Conservation (phyloP, 2,329 filamentous ascomycete genomes). For the Fusarium mangiferae region DNA sequence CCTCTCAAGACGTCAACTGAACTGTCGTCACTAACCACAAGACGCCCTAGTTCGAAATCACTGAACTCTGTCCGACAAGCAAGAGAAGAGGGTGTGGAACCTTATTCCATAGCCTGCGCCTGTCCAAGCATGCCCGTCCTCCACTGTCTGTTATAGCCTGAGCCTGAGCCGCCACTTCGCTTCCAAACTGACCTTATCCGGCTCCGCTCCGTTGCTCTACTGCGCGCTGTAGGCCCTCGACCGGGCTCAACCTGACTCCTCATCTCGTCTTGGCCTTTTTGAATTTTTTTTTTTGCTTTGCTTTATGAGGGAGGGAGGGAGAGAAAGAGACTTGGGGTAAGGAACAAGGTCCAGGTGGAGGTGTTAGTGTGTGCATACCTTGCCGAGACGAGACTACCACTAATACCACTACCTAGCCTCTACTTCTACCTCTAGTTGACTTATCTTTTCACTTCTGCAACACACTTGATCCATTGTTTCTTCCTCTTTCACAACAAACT, state of each 20-base stretch:
- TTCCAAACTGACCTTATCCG: constrained; percentile 36
- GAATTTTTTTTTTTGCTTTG: not conserved
- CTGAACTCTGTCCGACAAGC: constrained; percentile 11
- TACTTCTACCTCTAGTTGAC: constrained; percentile 6
- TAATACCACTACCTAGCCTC: not conserved
- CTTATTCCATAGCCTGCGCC: constrained; percentile 33
- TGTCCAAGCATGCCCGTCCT: not conserved
- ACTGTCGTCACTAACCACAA: constrained; percentile 9
- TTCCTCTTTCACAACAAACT: constrained; percentile 33
- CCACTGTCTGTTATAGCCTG: constrained; percentile 1
- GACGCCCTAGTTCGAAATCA: not conserved
- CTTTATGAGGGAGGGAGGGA: not conserved
- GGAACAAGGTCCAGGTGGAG: constrained; percentile 22
- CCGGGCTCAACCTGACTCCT: constrained; percentile 18
- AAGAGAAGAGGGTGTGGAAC: constrained; percentile 42
- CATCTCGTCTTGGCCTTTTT: constrained; percentile 5
- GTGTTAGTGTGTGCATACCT: constrained; percentile 10
- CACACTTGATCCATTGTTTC: constrained; percentile 23
- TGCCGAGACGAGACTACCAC: not conserved
- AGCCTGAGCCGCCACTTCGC: constrained; percentile 37
- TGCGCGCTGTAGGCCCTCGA: constrained; percentile 21
- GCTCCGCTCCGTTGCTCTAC: constrained; percentile 5
- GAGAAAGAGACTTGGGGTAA: constrained; percentile 8
- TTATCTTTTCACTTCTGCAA: constrained; percentile 18
- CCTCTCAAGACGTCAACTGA: constrained; percentile 7